Percentiles rank a stretch among this genome's conserved stretches.
phyloP scores from a whole-genome alignment of 2,329 filamentous ascomycete genomes.

The Venturia pyrina region DNA sequence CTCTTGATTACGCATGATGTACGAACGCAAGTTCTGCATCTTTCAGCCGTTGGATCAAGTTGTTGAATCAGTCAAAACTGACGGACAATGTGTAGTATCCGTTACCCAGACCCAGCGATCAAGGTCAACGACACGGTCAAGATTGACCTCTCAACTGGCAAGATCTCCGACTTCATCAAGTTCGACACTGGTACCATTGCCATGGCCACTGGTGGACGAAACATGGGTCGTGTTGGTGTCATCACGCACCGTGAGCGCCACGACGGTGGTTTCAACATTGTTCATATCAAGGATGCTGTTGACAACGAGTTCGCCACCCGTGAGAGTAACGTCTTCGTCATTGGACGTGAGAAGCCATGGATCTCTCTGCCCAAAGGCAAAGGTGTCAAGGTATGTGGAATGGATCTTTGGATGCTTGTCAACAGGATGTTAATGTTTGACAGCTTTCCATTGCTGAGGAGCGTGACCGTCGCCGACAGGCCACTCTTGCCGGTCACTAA shows the following conservation, averaged over 20 bases:
- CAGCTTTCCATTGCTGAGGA: conserved; percentile 95
- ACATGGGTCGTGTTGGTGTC: conserved; percentile 99
- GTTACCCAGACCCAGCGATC: conserved; percentile 95
- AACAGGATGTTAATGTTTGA: conserved; percentile 15
- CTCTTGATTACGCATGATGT: conserved; percentile 99
- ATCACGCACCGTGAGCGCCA: conserved; percentile 99
- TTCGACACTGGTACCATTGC: conserved; percentile 97
- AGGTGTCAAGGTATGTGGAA: conserved; percentile 74
- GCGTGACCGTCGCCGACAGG: conserved; percentile 90
- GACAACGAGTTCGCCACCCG: conserved; percentile 99
- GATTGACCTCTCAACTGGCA: conserved; percentile 93
- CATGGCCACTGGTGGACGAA: conserved; percentile 99
- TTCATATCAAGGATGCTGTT: conserved; percentile 99
- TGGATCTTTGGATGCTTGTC: neutral
- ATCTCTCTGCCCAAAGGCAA: conserved; percentile 99
- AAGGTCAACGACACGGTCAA: conserved; percentile 99
- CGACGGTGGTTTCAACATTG: conserved; percentile 99
- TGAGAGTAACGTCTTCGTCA: conserved; percentile 99
- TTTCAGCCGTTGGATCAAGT: conserved; percentile 99
- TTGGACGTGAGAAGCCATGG: conserved; percentile 98
- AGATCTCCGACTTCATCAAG: conserved; percentile 96
- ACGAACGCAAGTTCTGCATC: conserved; percentile 99
- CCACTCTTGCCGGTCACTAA: conserved; percentile 44
- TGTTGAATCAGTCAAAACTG: conserved; percentile 58
- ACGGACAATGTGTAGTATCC: conserved; percentile 60